phyloP scores from a whole-genome alignment of 129 eudicot genomes.

The Solidago caesia region DNA sequence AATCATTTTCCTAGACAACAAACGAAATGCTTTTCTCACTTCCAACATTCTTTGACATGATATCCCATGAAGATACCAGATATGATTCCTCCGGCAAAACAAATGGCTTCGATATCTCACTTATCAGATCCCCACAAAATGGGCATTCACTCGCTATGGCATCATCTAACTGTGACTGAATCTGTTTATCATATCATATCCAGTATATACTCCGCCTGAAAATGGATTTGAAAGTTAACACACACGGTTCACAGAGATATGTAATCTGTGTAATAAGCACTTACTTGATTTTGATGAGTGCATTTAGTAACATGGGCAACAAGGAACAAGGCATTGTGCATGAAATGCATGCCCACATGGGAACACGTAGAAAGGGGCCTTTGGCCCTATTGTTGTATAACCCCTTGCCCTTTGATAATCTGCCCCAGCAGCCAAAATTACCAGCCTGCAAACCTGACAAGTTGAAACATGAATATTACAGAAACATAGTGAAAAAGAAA shows the following conservation, averaged over 20 bases:
- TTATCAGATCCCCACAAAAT: constrained; percentile 87
- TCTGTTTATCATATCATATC: constrained; percentile 52
- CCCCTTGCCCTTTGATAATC: constrained; percentile 62
- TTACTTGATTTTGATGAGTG: constrained; percentile 70
- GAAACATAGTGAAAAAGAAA: not conserved
- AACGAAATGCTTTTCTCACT: constrained; percentile 60
- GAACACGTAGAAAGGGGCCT: constrained; percentile 96
- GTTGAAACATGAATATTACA: not conserved
- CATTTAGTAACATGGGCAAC: constrained; percentile 89
- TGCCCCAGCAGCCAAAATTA: constrained; percentile 61
- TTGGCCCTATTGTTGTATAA: constrained; percentile 72
- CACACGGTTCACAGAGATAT: not conserved
- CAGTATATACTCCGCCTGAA: constrained; percentile 90
- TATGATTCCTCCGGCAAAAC: constrained; percentile 64
- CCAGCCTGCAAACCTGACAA: constrained; percentile 68
- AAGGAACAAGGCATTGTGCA: constrained; percentile 83
- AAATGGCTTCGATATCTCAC: constrained; percentile 83
- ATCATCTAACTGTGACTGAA: constrained; percentile 86
- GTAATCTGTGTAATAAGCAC: constrained; percentile 13
- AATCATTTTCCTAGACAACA: constrained; percentile 31
- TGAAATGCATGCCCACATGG: constrained; percentile 98
- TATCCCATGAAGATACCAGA: constrained; percentile 78
- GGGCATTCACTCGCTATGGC: constrained; percentile 96
- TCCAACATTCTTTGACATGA: constrained; percentile 43
- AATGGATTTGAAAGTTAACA: not conserved